These are phyloP conservation scores for Durotheca rogersii DNA, from an alignment of 495 filamentous ascomycete genomes.

Conservation along the genomic window DNA sequence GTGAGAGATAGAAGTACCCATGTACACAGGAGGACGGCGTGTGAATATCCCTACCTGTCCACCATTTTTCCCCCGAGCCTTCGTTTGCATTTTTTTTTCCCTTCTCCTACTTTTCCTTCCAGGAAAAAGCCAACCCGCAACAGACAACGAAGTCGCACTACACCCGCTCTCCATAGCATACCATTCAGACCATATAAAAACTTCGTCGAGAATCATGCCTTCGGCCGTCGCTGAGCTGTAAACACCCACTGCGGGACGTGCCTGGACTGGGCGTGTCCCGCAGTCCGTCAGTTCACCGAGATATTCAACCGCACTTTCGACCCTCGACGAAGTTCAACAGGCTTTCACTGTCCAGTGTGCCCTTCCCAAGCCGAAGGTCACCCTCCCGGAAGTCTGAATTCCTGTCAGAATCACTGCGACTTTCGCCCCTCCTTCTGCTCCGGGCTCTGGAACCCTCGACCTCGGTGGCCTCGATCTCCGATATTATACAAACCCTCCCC, in stretches of 20 bases:
- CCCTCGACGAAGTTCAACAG: constrained; percentile 73
- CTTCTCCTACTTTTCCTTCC: constrained; percentile 32
- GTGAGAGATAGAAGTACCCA: no score
- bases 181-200: constrained; percentile 44
- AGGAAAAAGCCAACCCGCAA: constrained; percentile 37
- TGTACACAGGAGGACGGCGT: no score
- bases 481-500: constrained; percentile 20
- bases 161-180: constrained; percentile 42
- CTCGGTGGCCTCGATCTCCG: constrained; percentile 36
- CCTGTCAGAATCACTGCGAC: constrained; percentile 25
- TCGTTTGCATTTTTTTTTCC: constrained; percentile 40
- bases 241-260: constrained; percentile 78
- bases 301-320: constrained; percentile 62
- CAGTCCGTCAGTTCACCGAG: constrained; percentile 85
- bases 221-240: constrained; percentile 94
- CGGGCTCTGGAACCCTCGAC: constrained; percentile 14
- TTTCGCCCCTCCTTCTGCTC: constrained; percentile 22
- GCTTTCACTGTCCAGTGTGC: constrained; percentile 47
- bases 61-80: constrained; percentile 37
- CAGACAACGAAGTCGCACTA: constrained; percentile 73
- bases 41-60: constrained; percentile 21
- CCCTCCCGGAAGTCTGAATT: constrained; percentile 31
- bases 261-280: constrained; percentile 52
- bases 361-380: constrained; percentile 16
- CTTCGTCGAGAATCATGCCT: constrained; percentile 84